Evolutionary conservation across 2,329 filamentous ascomycete species (phyloP).

Genomic region (Paradendryphiella salina): DNA sequence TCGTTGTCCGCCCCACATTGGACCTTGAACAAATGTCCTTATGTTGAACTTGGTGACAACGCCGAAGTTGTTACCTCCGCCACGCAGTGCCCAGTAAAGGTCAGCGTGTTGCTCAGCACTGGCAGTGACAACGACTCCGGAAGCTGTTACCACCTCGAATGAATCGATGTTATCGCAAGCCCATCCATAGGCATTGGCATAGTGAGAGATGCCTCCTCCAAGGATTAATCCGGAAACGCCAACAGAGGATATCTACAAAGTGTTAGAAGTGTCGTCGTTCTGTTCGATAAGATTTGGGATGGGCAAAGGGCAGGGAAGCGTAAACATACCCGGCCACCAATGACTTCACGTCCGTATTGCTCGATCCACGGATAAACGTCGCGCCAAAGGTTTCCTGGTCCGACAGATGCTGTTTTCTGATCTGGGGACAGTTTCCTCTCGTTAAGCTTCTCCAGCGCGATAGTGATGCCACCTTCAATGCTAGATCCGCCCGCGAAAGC

Average conservation of each 20-base stretch:
- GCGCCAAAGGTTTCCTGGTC: slow-evolving; percentile 41
- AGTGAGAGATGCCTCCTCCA: slow-evolving; percentile 33
- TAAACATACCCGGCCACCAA: slow-evolving; percentile 36
- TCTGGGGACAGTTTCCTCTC: slow-evolving; percentile 25
- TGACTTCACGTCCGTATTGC: slow-evolving; percentile 29
- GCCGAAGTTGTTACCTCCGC: slow-evolving; percentile 43
- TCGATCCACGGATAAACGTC: slow-evolving; percentile 41
- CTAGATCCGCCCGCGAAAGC: slow-evolving; percentile 35
- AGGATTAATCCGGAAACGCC: slow-evolving; percentile 26
- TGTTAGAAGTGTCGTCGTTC: neutral
- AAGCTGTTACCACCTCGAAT: slow-evolving; percentile 37
- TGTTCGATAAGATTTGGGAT: neutral
- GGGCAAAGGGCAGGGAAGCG: neutral
- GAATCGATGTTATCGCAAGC: slow-evolving; percentile 40
- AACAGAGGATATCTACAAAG: slow-evolving; percentile 13
- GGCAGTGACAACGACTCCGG: slow-evolving; percentile 20
- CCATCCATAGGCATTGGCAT: slow-evolving; percentile 29
- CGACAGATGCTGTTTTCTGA: slow-evolving; percentile 32
- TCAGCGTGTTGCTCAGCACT: slow-evolving; percentile 38
- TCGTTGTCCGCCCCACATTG: slow-evolving; percentile 36
- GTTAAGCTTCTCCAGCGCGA: slow-evolving; percentile 34
- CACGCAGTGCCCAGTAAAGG: slow-evolving; percentile 47
- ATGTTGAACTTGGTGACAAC: slow-evolving; percentile 38
- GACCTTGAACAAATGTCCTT: slow-evolving; percentile 28
- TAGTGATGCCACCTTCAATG: slow-evolving; percentile 39